Base-by-base conservation (phyloP, 1,284 basidiomycete species). In the Meira nashicola region DNA sequence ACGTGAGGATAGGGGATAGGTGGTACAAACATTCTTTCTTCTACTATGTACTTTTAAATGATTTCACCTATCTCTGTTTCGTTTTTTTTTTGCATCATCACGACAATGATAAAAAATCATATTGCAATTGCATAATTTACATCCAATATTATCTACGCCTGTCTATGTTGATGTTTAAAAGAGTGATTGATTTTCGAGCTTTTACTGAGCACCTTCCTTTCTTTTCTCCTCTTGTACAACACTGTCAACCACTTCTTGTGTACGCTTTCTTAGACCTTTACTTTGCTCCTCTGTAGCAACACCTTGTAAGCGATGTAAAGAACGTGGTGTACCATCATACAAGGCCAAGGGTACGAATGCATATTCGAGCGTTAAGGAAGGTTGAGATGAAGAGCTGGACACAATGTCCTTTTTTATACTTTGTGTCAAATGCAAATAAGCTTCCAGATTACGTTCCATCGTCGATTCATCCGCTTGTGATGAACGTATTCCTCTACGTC, bases 181-280 rank as follows among this genome's bases (percentile, higher is more conserved):
- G 25, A 48, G 23, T 5, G 21, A 3, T 25, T 48, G 46, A 3
- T 5, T 12, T 5, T 7, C 46, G 4, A 43, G n/a, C 41, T 43
- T 48, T 25, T 48, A 14, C 21, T 48, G 7, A 48, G 6, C 37
- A 6, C 23, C 39, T 23, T 39, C 39, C 28, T 49, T 44, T 15
- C 41, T 44, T 25, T 39, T 56, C 33, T 56, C 55, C 1, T 11
- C 55, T 25, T 56, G 19, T 12, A 71, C 68, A 10, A 74, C 71
- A 28, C 69, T 64, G 3, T 66, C 39, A 15, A 74, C 58, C 0
- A 74, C 70, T 23, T 71, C 70, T 40, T 59, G 66, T 6, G 71
- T 70, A 55, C 70, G 68, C 54, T 64, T 66, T 11, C 63, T 58
- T 4, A 74, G 23, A 1, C 69, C 66, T 48, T 57, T 60, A 2